Evolutionary conservation across 1,284 basidiomycete genomes (phyloP).

Genomic region (Cutaneotrichosporon sp.): DNA sequence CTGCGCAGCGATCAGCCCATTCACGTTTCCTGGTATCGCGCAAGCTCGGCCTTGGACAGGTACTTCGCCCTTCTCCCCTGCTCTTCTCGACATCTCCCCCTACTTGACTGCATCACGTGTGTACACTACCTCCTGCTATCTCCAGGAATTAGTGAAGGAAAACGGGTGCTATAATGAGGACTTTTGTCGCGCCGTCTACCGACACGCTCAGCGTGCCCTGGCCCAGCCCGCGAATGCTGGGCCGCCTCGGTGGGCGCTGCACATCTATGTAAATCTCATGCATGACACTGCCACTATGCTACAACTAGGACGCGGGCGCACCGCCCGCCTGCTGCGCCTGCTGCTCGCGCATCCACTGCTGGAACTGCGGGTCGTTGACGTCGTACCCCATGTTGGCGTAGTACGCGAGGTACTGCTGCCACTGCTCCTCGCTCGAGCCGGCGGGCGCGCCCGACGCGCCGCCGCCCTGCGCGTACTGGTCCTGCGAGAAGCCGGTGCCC

Average conservation of each 20-base stretch:
- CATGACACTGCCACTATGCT: not conserved
- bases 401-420: constrained; percentile 55
- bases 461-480: constrained; percentile 35
- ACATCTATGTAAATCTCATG: constrained; percentile 12
- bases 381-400: constrained; percentile 83
- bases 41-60: too few species aligned
- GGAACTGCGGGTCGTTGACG: constrained; percentile 62
- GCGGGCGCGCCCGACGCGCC: constrained; percentile 49
- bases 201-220: constrained; percentile 13
- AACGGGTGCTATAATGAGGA: constrained; percentile 50
- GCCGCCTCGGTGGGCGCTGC: constrained; percentile 19
- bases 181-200: constrained; percentile 33
- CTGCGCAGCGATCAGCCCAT: too few species aligned
- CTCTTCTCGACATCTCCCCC: too few species aligned
- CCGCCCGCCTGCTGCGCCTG: constrained; percentile 10
- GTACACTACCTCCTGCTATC: constrained; percentile 46
- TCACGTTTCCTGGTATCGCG: too few species aligned
- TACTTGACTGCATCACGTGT: constrained; percentile 38
- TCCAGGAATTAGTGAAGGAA: constrained; percentile 46
- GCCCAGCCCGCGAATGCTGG: not conserved
- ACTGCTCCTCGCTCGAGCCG: constrained; percentile 49
- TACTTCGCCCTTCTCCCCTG: too few species aligned
- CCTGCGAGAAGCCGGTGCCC: constrained; percentile 22
- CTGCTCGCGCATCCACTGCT: constrained; percentile 13
- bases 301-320: constrained; percentile 2